Percentiles rank a stretch among this genome's conserved stretches.
phyloP scores from a whole-genome alignment of 805 yeast species.

The Barnettozyma populi region DNA sequence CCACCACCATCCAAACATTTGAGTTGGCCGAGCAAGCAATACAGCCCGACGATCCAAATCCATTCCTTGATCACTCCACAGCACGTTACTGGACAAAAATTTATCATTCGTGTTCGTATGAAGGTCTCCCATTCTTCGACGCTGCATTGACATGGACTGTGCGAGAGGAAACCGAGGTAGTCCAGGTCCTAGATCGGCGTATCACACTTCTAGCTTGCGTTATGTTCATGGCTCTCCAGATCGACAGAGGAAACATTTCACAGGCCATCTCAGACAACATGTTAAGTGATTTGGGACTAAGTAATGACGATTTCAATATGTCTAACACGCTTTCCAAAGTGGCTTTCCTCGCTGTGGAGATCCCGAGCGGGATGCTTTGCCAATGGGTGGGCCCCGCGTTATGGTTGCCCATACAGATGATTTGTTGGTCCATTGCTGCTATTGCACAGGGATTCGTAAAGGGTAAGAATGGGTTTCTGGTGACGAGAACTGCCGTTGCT shows the following conservation, averaged over 20 bases:
- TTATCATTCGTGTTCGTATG: constrained; percentile 46
- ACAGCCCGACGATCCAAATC: constrained; percentile 3
- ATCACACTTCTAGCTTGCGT: constrained; percentile 52
- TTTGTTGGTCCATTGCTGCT: constrained; percentile 54
- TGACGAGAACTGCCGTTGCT: constrained; percentile 47
- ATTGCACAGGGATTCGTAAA: constrained; percentile 43
- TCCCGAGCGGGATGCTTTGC: constrained; percentile 52
- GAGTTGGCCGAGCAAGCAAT: not conserved
- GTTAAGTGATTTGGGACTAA: constrained; percentile 32
- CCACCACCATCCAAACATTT: not conserved
- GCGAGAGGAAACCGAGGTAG: constrained; percentile 42
- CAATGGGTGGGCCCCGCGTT: constrained; percentile 56
- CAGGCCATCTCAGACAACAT: constrained; percentile 54
- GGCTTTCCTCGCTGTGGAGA: constrained; percentile 36
- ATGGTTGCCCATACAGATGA: constrained; percentile 56
- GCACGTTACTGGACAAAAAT: constrained; percentile 36
- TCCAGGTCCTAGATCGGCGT: constrained; percentile 46
- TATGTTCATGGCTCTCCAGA: constrained; percentile 50
- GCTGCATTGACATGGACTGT: constrained; percentile 49
- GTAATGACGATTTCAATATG: constrained; percentile 50
- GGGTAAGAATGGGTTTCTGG: constrained; percentile 36
- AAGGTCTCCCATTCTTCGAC: constrained; percentile 50
- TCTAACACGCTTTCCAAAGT: constrained; percentile 58
- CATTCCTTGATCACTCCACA: constrained; percentile 35
- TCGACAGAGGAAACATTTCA: constrained; percentile 50